Evolutionary conservation across 345 rosid genomes (phyloP).

Genomic region (Brassica rapa): DNA sequence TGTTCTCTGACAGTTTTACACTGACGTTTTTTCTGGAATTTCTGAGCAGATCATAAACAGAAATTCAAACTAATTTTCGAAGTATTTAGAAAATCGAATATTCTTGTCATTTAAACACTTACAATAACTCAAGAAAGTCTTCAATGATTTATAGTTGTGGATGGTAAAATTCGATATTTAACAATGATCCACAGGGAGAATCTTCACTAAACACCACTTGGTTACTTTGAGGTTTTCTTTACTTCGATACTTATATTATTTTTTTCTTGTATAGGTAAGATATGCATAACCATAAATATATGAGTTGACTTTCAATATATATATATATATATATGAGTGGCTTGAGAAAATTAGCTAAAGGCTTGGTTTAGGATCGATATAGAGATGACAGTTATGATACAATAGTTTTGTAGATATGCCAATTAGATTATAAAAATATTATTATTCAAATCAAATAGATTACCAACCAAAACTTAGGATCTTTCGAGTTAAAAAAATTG

Average conservation of each 20-base stretch:
- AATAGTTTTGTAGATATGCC: slow-evolving; percentile 6
- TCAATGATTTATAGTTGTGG: neutral
- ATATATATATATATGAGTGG: neutral
- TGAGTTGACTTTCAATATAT: too few relatives aligned
- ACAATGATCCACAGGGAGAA: neutral
- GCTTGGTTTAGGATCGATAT: neutral
- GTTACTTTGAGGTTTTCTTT: neutral
- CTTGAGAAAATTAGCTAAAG: neutral
- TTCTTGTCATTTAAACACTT: neutral
- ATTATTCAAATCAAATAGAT: neutral
- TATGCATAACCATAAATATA: neutral
- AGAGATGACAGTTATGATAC: neutral
- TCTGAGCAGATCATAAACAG: neutral
- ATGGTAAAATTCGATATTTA: neutral
- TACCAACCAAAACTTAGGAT: neutral
- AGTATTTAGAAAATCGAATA: neutral
- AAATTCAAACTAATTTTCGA: neutral
- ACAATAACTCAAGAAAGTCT: neutral
- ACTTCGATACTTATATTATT: neutral
- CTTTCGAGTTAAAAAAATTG: neutral
- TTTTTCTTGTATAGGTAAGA: neutral
- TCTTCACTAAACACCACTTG: slow-evolving; percentile 1
- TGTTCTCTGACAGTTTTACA: neutral
- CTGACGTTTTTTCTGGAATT: neutral
- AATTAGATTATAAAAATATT: neutral